Evolutionary conservation across 2,329 filamentous ascomycete species (phyloP).

Genomic region (Hymenoscyphus occultus): DNA sequence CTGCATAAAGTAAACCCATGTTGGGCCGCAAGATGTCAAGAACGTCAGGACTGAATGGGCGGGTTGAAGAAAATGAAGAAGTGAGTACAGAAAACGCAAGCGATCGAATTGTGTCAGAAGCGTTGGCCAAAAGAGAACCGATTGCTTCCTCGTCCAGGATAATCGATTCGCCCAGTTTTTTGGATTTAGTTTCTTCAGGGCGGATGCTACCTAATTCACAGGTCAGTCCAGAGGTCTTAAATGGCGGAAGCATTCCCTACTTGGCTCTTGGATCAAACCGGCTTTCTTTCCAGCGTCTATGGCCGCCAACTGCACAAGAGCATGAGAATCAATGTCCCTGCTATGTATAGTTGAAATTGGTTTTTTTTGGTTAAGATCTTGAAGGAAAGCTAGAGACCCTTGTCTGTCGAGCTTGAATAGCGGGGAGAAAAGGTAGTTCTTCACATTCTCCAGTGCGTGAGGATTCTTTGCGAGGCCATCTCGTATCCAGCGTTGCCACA

Average conservation of each 20-base stretch:
- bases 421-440: slow-evolving; percentile 61
- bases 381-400: slow-evolving; percentile 56
- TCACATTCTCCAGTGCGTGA: slow-evolving; percentile 57
- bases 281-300: slow-evolving; percentile 69
- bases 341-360: slow-evolving; percentile 45
- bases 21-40: slow-evolving; percentile 63
- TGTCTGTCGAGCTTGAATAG: slow-evolving; percentile 58
- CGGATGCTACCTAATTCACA: slow-evolving; percentile 25
- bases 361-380: slow-evolving; percentile 51
- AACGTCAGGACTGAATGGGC: slow-evolving; percentile 62
- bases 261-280: slow-evolving; percentile 66
- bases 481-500: slow-evolving; percentile 57
- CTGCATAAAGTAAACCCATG: slow-evolving; percentile 71
- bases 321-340: slow-evolving; percentile 49
- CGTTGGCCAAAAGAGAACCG: slow-evolving; percentile 52
- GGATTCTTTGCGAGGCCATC: slow-evolving; percentile 48
- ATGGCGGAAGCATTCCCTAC: slow-evolving; percentile 37
- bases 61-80: slow-evolving; percentile 70
- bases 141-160: slow-evolving; percentile 45
- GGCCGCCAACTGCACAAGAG: slow-evolving; percentile 62
- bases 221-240: slow-evolving; percentile 16
- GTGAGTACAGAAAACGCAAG: slow-evolving; percentile 80
- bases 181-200: slow-evolving; percentile 39
- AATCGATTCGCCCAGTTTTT: slow-evolving; percentile 35
- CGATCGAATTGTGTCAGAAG: slow-evolving; percentile 65